Evolutionary conservation across 2,329 filamentous ascomycete species (phyloP).

Genomic region (Torrubiella hemipterigena): DNA sequence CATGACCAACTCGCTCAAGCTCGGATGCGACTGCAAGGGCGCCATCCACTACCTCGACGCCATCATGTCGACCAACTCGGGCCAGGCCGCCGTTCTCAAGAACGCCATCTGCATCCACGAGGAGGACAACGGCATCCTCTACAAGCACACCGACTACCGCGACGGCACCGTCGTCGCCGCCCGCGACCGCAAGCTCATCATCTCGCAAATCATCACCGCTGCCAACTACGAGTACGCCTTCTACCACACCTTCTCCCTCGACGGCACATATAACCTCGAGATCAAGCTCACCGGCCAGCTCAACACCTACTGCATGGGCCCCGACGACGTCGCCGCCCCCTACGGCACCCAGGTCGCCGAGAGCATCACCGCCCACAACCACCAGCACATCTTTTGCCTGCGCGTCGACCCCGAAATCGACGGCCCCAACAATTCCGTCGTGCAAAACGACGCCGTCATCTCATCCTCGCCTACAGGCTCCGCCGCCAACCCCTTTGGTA

Average conservation of each 20-base stretch:
- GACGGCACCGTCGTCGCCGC: constrained; percentile 43
- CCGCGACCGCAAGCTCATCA: constrained; percentile 41
- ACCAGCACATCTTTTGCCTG: constrained; percentile 59
- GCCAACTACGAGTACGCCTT: constrained; percentile 48
- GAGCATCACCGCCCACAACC: constrained; percentile 53
- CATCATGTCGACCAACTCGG: constrained; percentile 58
- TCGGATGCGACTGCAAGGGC: constrained; percentile 60
- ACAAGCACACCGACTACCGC: constrained; percentile 50
- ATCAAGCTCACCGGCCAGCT: constrained; percentile 29
- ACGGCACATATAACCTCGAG: constrained; percentile 25
- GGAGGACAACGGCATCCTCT: constrained; percentile 38
- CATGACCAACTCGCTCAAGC: constrained; percentile 52
- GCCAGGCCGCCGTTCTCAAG: constrained; percentile 57
- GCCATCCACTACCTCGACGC: constrained; percentile 45
- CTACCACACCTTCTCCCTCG: constrained; percentile 36
- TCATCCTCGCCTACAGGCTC: constrained; percentile 53
- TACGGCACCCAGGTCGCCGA: constrained; percentile 54
- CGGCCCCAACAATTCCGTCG: constrained; percentile 49
- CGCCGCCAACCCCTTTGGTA: constrained; percentile 59
- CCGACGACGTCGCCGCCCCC: constrained; percentile 19
- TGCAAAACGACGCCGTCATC: constrained; percentile 56
- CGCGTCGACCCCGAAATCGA: constrained; percentile 56
- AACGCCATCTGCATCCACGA: constrained; percentile 23
- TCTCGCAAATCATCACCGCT: constrained; percentile 50
- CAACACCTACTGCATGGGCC: constrained; percentile 29